Evolutionary conservation across 2,329 filamentous ascomycete genomes (phyloP), one percentile per base, ranked within the genome.

Genomic region (Xylaria polymorpha): DNA sequence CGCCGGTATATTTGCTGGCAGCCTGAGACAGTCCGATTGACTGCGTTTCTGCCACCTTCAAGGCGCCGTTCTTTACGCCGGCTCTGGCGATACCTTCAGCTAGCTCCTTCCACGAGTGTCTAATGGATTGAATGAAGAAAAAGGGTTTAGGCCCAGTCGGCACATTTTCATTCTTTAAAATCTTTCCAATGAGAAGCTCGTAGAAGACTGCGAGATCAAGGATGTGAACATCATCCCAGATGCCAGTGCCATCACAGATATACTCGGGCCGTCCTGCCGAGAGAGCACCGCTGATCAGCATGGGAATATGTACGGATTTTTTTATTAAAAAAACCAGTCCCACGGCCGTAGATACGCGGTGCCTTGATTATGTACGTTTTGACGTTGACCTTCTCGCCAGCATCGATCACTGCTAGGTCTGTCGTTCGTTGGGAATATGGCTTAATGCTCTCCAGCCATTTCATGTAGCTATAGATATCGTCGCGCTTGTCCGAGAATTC

Each of bases 141-240:
- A 58, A 44, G 5, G 55, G 55, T 14, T 58, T 58, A 20, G 14
- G 39, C 14, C 55, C 39, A 14, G 55, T 58, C 18, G 37, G 55
- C 8, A 58, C 55, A 44, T 29, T 39, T 58, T 58, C 55, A 10
- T 44, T 58, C 39, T 25, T 58, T 12, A 58, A n/a, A 20, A 58
- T 58, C 22, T 58, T 58, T 18, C 55, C 41, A 29, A 61, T 46
- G 14, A 61, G 46, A 50, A 61, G n/a, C 25, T 62, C 48, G 9
- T 44, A 62, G 37, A 62, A 55, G 1, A 9, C n/a, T 10, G 60
- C 60, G 18, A 55, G 18, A 29, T 62, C 60, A 3, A 39, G 18
- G 37, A 62, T 25, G n/a, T 55, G 60, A 4, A 62, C 37, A n/a
- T 55, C 48, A 32, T 62, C 60, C 60, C 60, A 62, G 15, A 62